Base-by-base conservation (phyloP, 1,284 basidiomycete species). In the Laetiporus sulphureus region DNA sequence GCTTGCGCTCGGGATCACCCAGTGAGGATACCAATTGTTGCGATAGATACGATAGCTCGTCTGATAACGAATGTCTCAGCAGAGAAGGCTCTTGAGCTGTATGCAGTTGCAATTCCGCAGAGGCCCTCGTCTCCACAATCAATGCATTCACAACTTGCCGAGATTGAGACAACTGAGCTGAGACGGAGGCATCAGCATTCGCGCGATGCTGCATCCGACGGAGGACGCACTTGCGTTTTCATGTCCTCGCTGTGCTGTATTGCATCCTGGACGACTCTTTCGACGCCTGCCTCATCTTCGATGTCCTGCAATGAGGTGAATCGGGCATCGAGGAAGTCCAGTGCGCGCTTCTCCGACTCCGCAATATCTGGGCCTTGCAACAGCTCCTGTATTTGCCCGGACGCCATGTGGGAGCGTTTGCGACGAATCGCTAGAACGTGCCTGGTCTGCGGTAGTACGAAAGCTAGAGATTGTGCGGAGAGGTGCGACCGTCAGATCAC, bases 11-110 rank as follows among this genome's bases (percentile, higher is more conserved):
- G 29, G 65, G 68, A 16, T 65, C 68, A 8, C 68, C 67, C 22
- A 75, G 51, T 1, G 74, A 64, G 0, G 85, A 83, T 32, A 78
- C 64, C n/a, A 90, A 67, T 44, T 79, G 73, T 47, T 77, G 65
- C 36, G 80, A 74, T 46, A 94, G 67, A 55, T 79, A 70, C 31
- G 76, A 63, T 42, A 91, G 67, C 61, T 93, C 79, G 64, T 93
- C 78, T 45, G 83, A 71, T 46, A 94, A 67, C 38, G 75, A 75
- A 60, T 91, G 87, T 19, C 89, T 73, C 25, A 83, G 64, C n/a
- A 88, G 67, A 0, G 83, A 80, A 24, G 91, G 66, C 40, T 82
- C 76, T 53, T 87, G 82, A 0, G 87, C 84, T 10, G 76, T 73
- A 39, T 72, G 64, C 11, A 87, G 64, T 36, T 77, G 67, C 23